Evolutionary conservation across 2,329 filamentous ascomycete genomes (phyloP), one percentile per base, ranked within the genome.

Genomic region (Monilinia fructicola): DNA sequence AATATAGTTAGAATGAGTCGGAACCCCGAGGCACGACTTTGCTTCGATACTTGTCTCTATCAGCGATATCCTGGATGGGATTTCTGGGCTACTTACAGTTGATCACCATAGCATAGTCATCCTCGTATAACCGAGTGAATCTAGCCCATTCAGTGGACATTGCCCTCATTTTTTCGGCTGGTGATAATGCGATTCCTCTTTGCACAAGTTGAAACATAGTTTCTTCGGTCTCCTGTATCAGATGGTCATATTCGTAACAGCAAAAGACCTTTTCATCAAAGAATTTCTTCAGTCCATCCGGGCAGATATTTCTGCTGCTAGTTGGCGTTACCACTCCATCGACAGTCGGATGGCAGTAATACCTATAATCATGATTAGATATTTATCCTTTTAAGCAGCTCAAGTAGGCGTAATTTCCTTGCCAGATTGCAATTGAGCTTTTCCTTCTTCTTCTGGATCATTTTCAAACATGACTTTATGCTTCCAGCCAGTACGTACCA

Each of bases 181-280:
- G 73, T 4, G 77, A 80, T 4, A 83, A 75, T 40, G 78, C 77
- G 9, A 82, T 72, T 11, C 81, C 81, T 67, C 79, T 76, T 63
- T 83, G 81, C 0, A 83, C 81, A 18, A 81, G 74, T 9, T 80
- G 78, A 67, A 83, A 83, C 59, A 82, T 76, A 14, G 81, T 81
- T 65, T 83, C 80, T 68, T 82, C 81, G 63, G 81, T 79, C 16
- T 76, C 74, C 16, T 73, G 67, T 4, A 72, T 74, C 4, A 83
- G 70, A 26, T 79, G 73, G 7, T 73, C 69, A 68, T 79, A 82
- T 54, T 82, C 80, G 42, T 78, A 80, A 31, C 78, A 79, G 6
- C 81, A 76, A 52, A 83, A 77, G 5, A 78, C 75, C 59, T 78
- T 78, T 1, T 71, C 66, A 1, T 78, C 67, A 63, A 83, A 83